Base-by-base conservation (phyloP, 495 filamentous ascomycete genomes). In the Penicillium argentinense region DNA sequence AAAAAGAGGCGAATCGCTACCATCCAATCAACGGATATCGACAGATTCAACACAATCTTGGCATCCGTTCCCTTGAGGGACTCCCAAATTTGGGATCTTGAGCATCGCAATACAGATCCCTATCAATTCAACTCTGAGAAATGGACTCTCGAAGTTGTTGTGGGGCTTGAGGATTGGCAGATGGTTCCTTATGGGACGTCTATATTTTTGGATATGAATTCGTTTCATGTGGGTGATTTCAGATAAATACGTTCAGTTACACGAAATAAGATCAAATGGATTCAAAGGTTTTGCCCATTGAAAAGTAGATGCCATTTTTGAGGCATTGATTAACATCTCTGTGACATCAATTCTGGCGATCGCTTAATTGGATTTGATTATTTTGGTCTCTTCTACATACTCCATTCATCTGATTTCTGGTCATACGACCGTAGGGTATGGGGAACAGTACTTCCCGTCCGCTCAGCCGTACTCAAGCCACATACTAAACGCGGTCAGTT, bases 401-500 rank as follows among this genome's bases (percentile, higher is more conserved):
- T n/a, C n/a, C n/a, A n/a, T n/a, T n/a, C n/a, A n/a, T n/a, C n/a
- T n/a, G n/a, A n/a, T n/a, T n/a, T n/a, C n/a, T n/a, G n/a, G n/a
- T n/a, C 30, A 33, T 33, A 33, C 5, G 30, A 33, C 30, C 12
- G 17, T 14, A 33, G 30, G 26, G 26, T 28, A 12, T 28, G 26
- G 26, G 12, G 26, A 28, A 28, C 26, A 28, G 26, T 6, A 12
- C 30, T 33, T 33, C 30, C 30, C 30, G 30, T 33, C 30, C 30
- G 30, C 30, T 33, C 30, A 33, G 30, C 30, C 30, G 30, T 33
- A n/a, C 30, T 33, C 17, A 33, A 33, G 30, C 30, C 30, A 33
- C 30, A 33, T n/a, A n/a, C 30, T n/a, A n/a, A n/a, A 5, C 30
- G 12, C 12, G 26, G 30, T 33, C 12, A 33, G 30, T 33, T 13